Evolutionary conservation across 257 asterid genomes (phyloP).

Genomic region (Solanum pimpinellifolium): DNA sequence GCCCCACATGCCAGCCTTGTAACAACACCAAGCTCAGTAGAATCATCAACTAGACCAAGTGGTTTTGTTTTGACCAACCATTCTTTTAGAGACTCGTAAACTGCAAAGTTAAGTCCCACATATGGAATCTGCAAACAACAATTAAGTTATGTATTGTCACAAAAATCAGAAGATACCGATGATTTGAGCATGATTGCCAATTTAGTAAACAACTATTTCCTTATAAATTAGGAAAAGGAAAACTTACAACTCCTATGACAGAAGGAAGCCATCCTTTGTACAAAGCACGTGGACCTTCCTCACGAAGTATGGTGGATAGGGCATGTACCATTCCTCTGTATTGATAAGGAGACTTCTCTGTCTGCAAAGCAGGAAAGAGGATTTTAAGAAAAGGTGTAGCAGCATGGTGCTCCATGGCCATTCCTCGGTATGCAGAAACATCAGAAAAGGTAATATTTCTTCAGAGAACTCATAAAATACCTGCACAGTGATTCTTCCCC

Average conservation of each 20-base stretch:
- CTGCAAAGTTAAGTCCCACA: conserved; percentile 97
- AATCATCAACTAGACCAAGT: conserved; percentile 59
- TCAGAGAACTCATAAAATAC: conserved; percentile 19
- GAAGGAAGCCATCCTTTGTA: conserved; percentile 99
- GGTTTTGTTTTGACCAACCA: conserved; percentile 61
- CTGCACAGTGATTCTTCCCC: conserved; percentile 96
- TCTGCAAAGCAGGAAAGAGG: conserved; percentile 36
- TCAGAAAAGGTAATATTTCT: not conserved
- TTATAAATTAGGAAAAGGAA: not conserved
- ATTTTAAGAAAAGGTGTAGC: not conserved
- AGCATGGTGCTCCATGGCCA: not conserved
- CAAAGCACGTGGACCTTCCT: conserved; percentile 93
- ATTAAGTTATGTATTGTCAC: not conserved
- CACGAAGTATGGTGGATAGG: conserved; percentile 87
- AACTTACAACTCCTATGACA: conserved; percentile 96
- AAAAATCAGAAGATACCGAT: not conserved
- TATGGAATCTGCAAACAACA: conserved; percentile 70
- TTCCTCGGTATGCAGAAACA: not conserved
- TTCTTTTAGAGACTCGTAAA: conserved; percentile 91
- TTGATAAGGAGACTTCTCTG: conserved; percentile 78
- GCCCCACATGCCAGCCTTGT: conserved; percentile 95
- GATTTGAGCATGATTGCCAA: not conserved
- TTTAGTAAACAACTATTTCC: not conserved
- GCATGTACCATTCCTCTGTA: conserved; percentile 96
- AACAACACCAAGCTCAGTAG: conserved; percentile 57